Conservation (phyloP, 2,329 filamentous ascomycete genomes). For the Septoria petroselini region DNA sequence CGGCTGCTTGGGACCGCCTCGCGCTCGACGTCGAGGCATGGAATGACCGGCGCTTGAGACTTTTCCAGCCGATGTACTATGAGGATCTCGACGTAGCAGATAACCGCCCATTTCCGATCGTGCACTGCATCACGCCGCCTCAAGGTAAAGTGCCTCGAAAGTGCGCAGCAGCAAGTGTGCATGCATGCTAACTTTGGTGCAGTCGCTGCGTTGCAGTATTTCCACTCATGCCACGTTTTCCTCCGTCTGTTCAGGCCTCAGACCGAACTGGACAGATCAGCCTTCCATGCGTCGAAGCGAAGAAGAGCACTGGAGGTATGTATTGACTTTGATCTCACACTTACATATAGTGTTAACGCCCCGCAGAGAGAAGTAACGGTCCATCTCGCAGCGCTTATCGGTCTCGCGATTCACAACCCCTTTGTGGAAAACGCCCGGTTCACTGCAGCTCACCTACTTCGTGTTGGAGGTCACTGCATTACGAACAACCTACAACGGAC, state of each 20-base stretch:
- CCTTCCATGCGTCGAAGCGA: conserved; percentile 25
- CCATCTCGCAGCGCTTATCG: conserved; percentile 24
- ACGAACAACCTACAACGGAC: conserved; percentile 23
- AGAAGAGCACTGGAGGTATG: conserved; percentile 23
- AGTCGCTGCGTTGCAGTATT: conserved; percentile 41
- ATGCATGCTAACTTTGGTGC: not conserved
- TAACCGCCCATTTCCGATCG: conserved; percentile 31
- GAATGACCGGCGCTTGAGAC: conserved; percentile 22
- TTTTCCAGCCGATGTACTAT: conserved; percentile 34
- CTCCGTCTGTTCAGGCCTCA: conserved; percentile 22
- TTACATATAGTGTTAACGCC: not conserved
- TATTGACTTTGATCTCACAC: not conserved
- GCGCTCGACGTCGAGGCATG: conserved; percentile 24
- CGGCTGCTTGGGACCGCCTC: conserved; percentile 19
- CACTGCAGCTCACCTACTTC: conserved; percentile 27
- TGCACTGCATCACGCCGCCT: conserved; percentile 38
- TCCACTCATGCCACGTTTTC: conserved; percentile 38
- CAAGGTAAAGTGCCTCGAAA: conserved; percentile 24
- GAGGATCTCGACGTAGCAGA: conserved; percentile 19
- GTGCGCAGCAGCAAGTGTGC: not conserved
- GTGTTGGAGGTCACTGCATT: conserved; percentile 27
- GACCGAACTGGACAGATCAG: conserved; percentile 13
- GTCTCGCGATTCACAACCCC: conserved; percentile 27
- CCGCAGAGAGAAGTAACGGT: conserved; percentile 22
- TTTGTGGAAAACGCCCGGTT: conserved; percentile 29